Base-by-base conservation (phyloP, 2,329 filamentous ascomycete genomes). In the Fusarium sp. region DNA sequence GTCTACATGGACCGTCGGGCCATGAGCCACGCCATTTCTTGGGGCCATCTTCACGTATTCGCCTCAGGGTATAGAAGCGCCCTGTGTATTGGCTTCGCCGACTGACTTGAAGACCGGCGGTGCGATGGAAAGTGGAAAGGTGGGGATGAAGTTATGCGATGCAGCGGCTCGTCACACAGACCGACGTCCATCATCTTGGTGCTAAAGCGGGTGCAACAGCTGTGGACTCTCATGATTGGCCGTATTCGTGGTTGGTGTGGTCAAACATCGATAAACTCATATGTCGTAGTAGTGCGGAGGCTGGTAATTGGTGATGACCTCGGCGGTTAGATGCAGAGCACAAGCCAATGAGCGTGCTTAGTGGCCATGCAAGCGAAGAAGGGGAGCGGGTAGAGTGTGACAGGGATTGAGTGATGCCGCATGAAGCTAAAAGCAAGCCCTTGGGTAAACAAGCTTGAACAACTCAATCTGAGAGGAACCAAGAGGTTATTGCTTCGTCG, bases 281-380 rank as follows among this genome's bases (percentile, higher is more conserved):
- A 24, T 52, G 63, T 47, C 41, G 46, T 26, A 46, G 66, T 47
- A 31, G 65, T 68, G 66, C 57, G 61, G 64, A 54, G 60, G 70
- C 69, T 72, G 66, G 70, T 76, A 71, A 76, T 76, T 78, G 71
- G 77, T 59, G 70, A 70, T 57, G 56, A 46, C 73, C 50, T 77
- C 76, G 80, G 81, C 81, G 81, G 81, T 76, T 83, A 82, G 74
- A 78, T 71, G 64, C 41, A 57, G 41, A 62, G 49, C 50, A 52
- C 42, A 28, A 63, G 60, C 80, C 80, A 81, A 82, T 81, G 60
- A 77, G 57, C 55, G 47, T 44, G 38, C 72, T 72, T 71, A 57
- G 71, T 75, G 53, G 44, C 57, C 48, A 61, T 61, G 58, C 57
- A 33, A 41, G 50, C 65, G 50, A 60, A 50, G 50, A 56, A 47